These are phyloP conservation scores for Sanghuangporus weigelae DNA, from an alignment of 1,284 basidiomycete species.

Conservation along the genomic window DNA sequence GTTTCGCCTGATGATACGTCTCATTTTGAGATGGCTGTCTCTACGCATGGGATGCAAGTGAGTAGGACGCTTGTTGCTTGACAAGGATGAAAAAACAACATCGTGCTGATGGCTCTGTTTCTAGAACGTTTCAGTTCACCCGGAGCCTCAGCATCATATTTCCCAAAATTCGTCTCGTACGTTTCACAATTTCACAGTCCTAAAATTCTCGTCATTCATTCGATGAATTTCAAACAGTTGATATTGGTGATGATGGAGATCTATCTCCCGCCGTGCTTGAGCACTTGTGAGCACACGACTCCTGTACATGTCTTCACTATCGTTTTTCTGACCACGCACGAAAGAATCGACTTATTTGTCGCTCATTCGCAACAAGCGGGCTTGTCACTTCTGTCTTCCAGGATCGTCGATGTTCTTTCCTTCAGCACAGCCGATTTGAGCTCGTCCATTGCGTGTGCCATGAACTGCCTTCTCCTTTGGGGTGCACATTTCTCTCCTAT, in stretches of 20 bases:
- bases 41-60: not conserved
- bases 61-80: not conserved
- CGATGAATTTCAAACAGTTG: not conserved
- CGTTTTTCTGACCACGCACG: not conserved
- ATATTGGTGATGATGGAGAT: not conserved
- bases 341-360: slow-evolving; percentile 8
- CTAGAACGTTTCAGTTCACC: not conserved
- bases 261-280: not conserved
- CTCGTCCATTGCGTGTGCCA: not conserved
- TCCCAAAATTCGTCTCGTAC: not conserved
- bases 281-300: slow-evolving; percentile 1
- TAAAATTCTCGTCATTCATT: not conserved
- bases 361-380: slow-evolving; percentile 15
- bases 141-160: too few relatives aligned
- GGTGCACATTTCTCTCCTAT: slow-evolving; percentile 12
- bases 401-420: not conserved
- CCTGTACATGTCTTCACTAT: not conserved
- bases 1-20: not conserved
- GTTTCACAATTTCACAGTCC: not conserved
- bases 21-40: not conserved
- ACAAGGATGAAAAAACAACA: not conserved
- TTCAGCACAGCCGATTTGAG: not conserved
- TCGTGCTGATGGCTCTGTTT: not conserved
- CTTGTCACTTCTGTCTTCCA: not conserved
- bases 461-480: slow-evolving; percentile 11